phyloP scores from a whole-genome alignment of 2,329 filamentous ascomycete species.

The Penicillium sp. region DNA sequence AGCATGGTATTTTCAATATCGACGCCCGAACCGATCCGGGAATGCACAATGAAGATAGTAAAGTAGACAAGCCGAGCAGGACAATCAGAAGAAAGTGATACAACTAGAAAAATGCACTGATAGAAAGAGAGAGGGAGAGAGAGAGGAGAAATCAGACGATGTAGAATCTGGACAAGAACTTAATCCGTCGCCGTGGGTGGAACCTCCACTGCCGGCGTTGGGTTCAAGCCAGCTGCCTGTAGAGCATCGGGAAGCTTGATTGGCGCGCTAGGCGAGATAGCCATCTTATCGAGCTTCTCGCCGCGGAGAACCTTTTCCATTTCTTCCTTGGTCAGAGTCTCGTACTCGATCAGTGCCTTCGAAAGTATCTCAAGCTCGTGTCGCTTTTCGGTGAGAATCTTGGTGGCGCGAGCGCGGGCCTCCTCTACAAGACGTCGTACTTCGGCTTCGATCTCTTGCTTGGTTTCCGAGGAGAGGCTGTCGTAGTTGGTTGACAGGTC shows the following conservation, averaged over 20 bases:
- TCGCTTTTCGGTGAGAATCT: constrained; percentile 72
- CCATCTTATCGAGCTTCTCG: constrained; percentile 74
- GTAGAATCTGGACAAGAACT: neutral
- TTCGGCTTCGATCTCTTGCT: constrained; percentile 82
- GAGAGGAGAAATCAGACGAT: constrained; percentile 8
- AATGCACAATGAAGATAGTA: constrained; percentile 22
- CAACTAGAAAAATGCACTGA: constrained; percentile 7
- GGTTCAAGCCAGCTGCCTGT: constrained; percentile 36
- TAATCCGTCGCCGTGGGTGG: constrained; percentile 31
- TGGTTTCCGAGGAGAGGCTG: constrained; percentile 80
- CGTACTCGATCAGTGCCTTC: constrained; percentile 88
- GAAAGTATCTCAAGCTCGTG: constrained; percentile 87
- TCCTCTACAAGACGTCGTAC: constrained; percentile 84
- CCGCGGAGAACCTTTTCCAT: constrained; percentile 88
- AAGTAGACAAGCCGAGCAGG: constrained; percentile 7
- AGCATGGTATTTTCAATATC: constrained; percentile 30
- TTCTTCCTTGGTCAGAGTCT: constrained; percentile 85
- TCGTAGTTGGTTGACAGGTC: constrained; percentile 83
- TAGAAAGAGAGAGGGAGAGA: neutral
- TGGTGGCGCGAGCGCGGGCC: constrained; percentile 72
- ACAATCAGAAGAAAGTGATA: constrained; percentile 15
- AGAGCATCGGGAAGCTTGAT: constrained; percentile 68
- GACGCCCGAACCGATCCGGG: constrained; percentile 30
- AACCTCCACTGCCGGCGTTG: constrained; percentile 28
- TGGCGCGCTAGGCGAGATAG: constrained; percentile 56